Conservation (phyloP, 2,329 filamentous ascomycete species). For the Chrysoporthe cubensis region DNA sequence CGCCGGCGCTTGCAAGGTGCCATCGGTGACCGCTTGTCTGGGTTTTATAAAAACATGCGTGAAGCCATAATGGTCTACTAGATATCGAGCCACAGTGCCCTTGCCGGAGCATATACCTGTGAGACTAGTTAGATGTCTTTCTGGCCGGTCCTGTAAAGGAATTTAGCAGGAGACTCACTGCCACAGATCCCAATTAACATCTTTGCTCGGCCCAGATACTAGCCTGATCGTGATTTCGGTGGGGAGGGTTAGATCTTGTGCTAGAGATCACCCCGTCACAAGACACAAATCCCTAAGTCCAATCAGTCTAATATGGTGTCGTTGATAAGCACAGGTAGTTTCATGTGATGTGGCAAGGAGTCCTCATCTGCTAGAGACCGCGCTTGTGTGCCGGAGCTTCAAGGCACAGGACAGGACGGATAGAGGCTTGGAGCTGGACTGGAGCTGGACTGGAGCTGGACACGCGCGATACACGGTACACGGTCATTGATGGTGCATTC, state of each 20-base stretch:
- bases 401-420: not conserved
- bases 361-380: too few relatives aligned
- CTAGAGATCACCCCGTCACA: not conserved
- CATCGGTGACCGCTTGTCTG: not conserved
- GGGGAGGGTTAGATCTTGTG: not conserved
- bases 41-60: conserved; percentile 46
- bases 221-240: not conserved
- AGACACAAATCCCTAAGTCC: too few relatives aligned
- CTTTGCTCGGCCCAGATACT: conserved; percentile 3
- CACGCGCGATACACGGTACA: too few relatives aligned
- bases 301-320: too few relatives aligned
- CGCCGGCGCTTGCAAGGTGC: conserved; percentile 4
- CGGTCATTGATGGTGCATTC: not conserved
- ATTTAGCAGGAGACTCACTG: conserved; percentile 50
- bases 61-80: conserved; percentile 84
- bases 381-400: not conserved
- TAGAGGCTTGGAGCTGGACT: too few relatives aligned
- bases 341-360: too few relatives aligned
- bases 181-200: conserved; percentile 82
- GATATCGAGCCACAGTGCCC: conserved; percentile 83
- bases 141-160: conserved; percentile 19
- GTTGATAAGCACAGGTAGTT: too few relatives aligned
- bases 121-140: conserved; percentile 26
- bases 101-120: conserved; percentile 92
- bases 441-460: too few relatives aligned